Base-by-base conservation (phyloP, 495 filamentous ascomycete genomes). In the Neurospora sp. region DNA sequence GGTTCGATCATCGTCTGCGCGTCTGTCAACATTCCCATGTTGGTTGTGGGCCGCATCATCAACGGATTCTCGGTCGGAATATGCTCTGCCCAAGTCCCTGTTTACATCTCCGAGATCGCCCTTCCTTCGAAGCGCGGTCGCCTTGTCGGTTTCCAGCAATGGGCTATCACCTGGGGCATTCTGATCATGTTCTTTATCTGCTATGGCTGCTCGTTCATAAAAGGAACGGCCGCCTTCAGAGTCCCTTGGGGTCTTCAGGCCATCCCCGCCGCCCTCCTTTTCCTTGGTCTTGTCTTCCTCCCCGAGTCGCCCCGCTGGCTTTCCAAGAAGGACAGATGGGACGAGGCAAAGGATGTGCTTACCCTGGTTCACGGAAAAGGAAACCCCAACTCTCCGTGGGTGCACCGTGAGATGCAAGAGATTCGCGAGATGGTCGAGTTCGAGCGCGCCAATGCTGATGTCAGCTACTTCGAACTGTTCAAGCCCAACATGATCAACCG, bases 81-180 rank as follows among this genome's bases (percentile, higher is more conserved):
- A 77, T 91, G 89, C 81, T 93, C 90, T 54, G 92, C 92, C 38
- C 91, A 93, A 77, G 91, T 93, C 39, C 92, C 92, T 0, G 91
- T 93, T 71, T 94, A 94, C 79, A 90, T 94, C 71, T 88, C 90
- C 28, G 92, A 94, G 77, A 77, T 94, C 9, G 87, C 92, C 6
- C 90, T 88, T 10, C 91, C 91, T 4, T 85, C 86, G 43, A 90
- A 89, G 81, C 88, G 92, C 77, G 92, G 92, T 37, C 86, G 90
- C 40, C 84, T 95, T 19, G 88, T 93, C 39, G 89, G 90, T 40
- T 83, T 89, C 73, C 90, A 93, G 75, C 92, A 93, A 82, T 92
- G 91, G 91, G 89, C 92, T 62, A 93, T 93, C 69, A 93, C 91
- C 24, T 94, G 92, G 79, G 92, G 92, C 78, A 93, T 94, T 74